Evolutionary conservation across 148 eudicot genomes (phyloP).

Genomic region (Vaccinium myrtillus): DNA sequence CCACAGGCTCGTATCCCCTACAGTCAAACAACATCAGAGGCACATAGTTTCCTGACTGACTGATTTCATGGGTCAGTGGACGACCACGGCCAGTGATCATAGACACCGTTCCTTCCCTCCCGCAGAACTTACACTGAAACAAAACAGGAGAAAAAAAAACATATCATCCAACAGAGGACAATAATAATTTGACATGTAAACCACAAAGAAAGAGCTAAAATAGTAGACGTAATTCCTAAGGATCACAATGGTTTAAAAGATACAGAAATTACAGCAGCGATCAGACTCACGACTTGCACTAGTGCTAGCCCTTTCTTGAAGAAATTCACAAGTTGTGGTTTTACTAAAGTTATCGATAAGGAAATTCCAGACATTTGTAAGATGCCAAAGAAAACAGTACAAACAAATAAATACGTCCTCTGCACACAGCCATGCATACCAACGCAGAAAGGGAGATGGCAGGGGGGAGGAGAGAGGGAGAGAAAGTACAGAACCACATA

Average conservation of each 20-base stretch:
- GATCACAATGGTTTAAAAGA: background rate
- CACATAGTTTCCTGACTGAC: conserved; percentile 47
- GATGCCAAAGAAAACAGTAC: background rate
- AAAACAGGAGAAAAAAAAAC: conserved; percentile 26
- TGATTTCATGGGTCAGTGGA: conserved; percentile 52
- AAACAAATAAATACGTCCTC: background rate
- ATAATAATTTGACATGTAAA: background rate
- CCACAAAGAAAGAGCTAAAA: background rate
- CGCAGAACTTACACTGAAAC: conserved; percentile 87
- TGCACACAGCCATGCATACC: background rate
- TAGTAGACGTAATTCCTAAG: background rate
- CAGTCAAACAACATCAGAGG: conserved; percentile 87
- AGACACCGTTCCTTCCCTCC: conserved; percentile 64
- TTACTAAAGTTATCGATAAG: background rate
- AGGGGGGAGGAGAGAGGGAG: background rate
- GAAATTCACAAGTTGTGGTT: background rate
- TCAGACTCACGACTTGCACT: background rate
- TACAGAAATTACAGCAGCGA: conserved; percentile 5
- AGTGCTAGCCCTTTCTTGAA: background rate
- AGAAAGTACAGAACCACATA: background rate
- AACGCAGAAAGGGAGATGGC: background rate
- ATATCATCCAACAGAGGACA: background rate
- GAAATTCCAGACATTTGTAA: background rate
- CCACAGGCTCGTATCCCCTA: conserved; percentile 82
- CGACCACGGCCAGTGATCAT: conserved; percentile 58